Evolutionary conservation across 305 asterid species (phyloP), one percentile per base, ranked within the genome.

Genomic region (Fraxinus floribunda): DNA sequence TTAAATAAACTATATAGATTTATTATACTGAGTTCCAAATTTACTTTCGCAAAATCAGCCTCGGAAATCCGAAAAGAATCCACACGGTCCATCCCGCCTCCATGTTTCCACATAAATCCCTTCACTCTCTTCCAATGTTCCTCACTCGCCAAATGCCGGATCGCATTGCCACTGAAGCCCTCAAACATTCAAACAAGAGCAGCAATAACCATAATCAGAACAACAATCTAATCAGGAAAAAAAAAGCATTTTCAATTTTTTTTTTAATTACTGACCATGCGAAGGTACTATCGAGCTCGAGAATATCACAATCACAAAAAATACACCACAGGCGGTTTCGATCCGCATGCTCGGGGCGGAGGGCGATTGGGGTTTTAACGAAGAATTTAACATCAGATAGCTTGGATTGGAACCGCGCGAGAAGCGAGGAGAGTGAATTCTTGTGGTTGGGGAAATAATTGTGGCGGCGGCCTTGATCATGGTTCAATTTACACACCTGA

Each of bases 71-170:
- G 88, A 86, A 89, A 90, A 82, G 79, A 83, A 77, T 92, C 91
- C 46, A 84, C 85, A 70, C 87, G 89, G 79, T 92, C 94, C 90
- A 85, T 90, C n/a, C 87, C 95, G 83, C 96, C 97, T 30, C 99
- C 98, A 75, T 94, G 70, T 81, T 91, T 95, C 97, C 97, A 90
- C 85, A 95, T 81, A 84, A 94, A 94, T 32, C 89, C 88, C 90
- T 95, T 92, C 76, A 93, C 91, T 84, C 87, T 90, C 92, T 93
- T 95, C 89, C 89, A 72, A 85, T 95, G 99, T 86, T 92, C 97
- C 68, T 32, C 91, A 81, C 97, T 87, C 6, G 97, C 93, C 84
- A 95, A 87, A 90, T 95, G 98, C 81, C 80, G 87, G 75, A 94
- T 87, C 1, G 89, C 92, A 44, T 90, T 85, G 75, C 88, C 93